Conservation (phyloP, 2,329 filamentous ascomycete species). For the Cladosporium phlei region DNA sequence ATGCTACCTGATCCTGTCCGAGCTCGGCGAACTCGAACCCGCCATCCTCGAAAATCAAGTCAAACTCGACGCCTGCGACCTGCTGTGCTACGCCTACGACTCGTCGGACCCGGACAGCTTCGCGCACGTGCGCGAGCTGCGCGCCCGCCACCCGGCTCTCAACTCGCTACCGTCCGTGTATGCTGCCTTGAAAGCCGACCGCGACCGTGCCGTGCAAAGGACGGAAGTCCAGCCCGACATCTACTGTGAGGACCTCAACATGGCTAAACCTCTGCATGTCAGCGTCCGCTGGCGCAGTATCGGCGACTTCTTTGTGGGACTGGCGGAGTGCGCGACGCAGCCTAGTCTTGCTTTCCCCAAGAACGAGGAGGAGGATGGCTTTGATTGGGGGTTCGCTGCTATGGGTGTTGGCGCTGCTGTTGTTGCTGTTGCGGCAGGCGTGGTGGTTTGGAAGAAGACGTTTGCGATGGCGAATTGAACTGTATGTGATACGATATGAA, state of each 20-base stretch:
- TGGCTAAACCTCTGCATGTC: conserved; percentile 88
- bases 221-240: conserved; percentile 87
- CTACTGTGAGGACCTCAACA: conserved; percentile 78
- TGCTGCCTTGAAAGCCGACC: conserved; percentile 88
- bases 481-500: background rate
- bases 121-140: conserved; percentile 77
- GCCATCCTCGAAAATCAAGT: conserved; percentile 88
- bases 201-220: conserved; percentile 94
- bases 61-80: conserved; percentile 86
- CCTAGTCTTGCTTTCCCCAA: conserved; percentile 86
- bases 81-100: conserved; percentile 94
- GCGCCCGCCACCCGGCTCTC: conserved; percentile 73
- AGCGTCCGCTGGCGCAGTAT: conserved; percentile 94
- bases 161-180: conserved; percentile 89
- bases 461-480: background rate
- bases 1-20: conserved; percentile 91
- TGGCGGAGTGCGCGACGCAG: conserved; percentile 88
- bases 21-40: conserved; percentile 90
- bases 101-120: conserved; percentile 96
- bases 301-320: conserved; percentile 82
- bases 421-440: conserved; percentile 10
- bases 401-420: conserved; percentile 13
- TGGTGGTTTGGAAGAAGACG: conserved; percentile 15
- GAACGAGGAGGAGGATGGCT: conserved; percentile 68
- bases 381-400: conserved; percentile 6